Conservation (phyloP, 495 filamentous ascomycete species). For the Xylaria grammica region DNA sequence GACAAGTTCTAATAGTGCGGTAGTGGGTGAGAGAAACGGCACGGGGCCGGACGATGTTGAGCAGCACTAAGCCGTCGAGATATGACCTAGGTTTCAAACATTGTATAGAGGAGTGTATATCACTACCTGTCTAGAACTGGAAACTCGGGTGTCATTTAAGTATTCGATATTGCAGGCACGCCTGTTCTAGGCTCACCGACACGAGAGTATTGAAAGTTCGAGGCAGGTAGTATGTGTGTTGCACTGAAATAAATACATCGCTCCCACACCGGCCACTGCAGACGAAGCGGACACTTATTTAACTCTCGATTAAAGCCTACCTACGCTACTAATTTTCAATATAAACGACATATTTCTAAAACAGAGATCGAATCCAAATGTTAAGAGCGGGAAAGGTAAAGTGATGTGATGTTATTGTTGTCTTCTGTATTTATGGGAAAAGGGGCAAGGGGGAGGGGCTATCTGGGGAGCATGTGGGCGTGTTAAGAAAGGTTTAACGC, state of each 20-base stretch:
- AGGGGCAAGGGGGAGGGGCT: no score
- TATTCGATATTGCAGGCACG: neutral
- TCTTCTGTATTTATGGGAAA: no score
- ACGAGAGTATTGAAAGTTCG: no score
- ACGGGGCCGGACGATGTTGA: slow-evolving; percentile 46
- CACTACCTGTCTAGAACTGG: neutral
- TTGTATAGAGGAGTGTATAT: neutral
- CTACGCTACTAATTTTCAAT: neutral
- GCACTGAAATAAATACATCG: neutral
- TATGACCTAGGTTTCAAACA: neutral
- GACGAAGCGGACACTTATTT: neutral
- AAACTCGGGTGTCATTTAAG: neutral
- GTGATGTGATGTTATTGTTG: no score
- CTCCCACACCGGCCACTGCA: neutral
- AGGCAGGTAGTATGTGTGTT: slow-evolving; percentile 1
- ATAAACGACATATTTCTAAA: neutral
- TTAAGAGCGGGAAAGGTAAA: neutral
- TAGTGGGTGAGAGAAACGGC: slow-evolving; percentile 58
- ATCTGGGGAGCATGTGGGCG: no score
- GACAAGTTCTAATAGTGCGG: slow-evolving; percentile 5
- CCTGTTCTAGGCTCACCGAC: neutral
- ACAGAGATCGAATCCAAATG: neutral
- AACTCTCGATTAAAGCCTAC: neutral
- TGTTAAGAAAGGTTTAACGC: no score
- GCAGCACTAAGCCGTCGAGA: slow-evolving; percentile 21